These are phyloP conservation scores for Kluyveromyces wickerhamii DNA, from an alignment of 805 yeast genomes.

Conservation along the genomic window DNA sequence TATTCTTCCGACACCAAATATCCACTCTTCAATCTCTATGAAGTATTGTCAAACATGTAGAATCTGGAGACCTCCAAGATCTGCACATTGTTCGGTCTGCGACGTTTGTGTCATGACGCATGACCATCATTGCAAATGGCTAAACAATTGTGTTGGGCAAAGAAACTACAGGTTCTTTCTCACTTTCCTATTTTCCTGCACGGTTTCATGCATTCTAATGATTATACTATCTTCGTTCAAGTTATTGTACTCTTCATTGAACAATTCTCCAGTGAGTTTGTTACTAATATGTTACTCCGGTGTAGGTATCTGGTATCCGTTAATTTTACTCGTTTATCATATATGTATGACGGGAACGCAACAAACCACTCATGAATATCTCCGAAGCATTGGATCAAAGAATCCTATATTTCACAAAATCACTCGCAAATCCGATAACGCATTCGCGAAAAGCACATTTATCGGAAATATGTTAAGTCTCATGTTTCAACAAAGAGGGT, in stretches of 20 bases:
- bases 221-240: conserved; percentile 19
- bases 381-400: conserved; percentile 38
- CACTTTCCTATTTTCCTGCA: conserved; percentile 37
- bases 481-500: conserved; percentile 35
- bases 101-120: conserved; percentile 52
- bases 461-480: conserved; percentile 28
- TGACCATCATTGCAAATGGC: conserved; percentile 65
- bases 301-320: conserved; percentile 47
- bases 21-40: conserved; percentile 27
- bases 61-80: conserved; percentile 69
- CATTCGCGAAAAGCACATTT: conserved; percentile 31
- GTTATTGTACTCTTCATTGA: conserved; percentile 11
- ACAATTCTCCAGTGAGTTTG: conserved; percentile 35
- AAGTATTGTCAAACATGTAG: conserved; percentile 59
- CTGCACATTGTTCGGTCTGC: conserved; percentile 69
- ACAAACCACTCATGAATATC: conserved; percentile 66
- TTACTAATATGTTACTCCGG: conserved; percentile 45
- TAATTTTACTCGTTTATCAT: conserved; percentile 46
- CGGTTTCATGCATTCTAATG: conserved; percentile 25
- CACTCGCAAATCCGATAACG: conserved; percentile 23
- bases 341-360: conserved; percentile 45
- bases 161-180: conserved; percentile 60
- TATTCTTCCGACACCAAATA: conserved; percentile 37
- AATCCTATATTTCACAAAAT: conserved; percentile 26
- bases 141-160: conserved; percentile 71